Conservation (phyloP, 1,284 basidiomycete genomes). For the Ganoderma meredithae region DNA sequence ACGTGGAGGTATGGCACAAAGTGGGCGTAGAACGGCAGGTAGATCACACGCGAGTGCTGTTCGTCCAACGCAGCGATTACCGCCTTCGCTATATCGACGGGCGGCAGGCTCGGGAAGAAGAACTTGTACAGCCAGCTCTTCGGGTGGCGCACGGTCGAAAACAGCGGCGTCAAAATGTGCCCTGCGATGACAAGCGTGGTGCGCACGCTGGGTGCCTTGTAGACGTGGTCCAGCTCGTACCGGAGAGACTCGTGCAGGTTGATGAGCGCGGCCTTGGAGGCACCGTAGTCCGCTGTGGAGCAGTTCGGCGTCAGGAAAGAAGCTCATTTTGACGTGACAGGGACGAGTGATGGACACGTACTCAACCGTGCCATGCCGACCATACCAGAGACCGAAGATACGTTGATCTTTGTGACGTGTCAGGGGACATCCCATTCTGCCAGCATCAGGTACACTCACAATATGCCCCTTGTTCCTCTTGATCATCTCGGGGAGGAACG, state of each 20-base stretch:
- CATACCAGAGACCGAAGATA: constrained; percentile 83
- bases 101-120: constrained; percentile 76
- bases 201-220: constrained; percentile 75
- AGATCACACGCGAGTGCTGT: constrained; percentile 74
- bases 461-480: constrained; percentile 83
- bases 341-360: constrained; percentile 47
- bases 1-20: constrained; percentile 61
- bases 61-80: constrained; percentile 83
- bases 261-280: constrained; percentile 86
- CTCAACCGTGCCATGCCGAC: constrained; percentile 83
- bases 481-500: constrained; percentile 93
- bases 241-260: constrained; percentile 82
- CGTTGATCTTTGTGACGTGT: constrained; percentile 62
- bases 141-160: constrained; percentile 65
- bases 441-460: constrained; percentile 51
- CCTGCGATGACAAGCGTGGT: constrained; percentile 86
- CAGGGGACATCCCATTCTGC: neutral
- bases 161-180: constrained; percentile 78
- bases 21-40: constrained; percentile 78
- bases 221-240: constrained; percentile 86
- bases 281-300: constrained; percentile 81
- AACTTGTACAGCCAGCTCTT: constrained; percentile 65
- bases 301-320: constrained; percentile 19
- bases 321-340: neutral
- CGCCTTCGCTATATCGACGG: constrained; percentile 79